Base-by-base conservation (phyloP, 2,329 filamentous ascomycete species). In the Diaporthe destruens region DNA sequence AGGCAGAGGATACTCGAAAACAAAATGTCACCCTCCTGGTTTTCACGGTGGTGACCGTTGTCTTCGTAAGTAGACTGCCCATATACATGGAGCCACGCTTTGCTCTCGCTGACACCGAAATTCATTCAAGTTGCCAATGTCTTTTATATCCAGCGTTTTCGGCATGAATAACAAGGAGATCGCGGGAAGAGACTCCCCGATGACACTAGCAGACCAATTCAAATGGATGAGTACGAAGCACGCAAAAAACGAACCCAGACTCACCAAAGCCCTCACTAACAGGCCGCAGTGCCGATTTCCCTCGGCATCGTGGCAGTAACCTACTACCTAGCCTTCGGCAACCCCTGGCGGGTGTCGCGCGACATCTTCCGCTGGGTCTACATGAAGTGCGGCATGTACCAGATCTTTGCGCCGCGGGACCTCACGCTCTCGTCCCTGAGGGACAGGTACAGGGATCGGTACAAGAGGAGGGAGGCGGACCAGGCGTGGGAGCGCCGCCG, bases 1-100 rank as follows among this genome's bases (percentile, higher is more conserved):
- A 84, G 47, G 81, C 80, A 0, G 80, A 83, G 0, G 81, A 85
- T 61, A 82, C 80, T 0, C 80, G 83, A 7, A 80, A 79, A 11
- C 84, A 87, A 72, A 83, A 84, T 1, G 79, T 81, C 0, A 81
- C 84, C 1, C 83, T 87, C 66, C 84, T 87, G 80, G 77, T 84
- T 2, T 86, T 87, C 70, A 86, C 85, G 0, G 74, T 86, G 2
- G 82, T 86, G 0, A 86, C 85, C 0, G 85, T 86, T 53, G 75
- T 86, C 34, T 86, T 87, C 69, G 84, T 85, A 74, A 76, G 83
- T 75, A 3, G 0, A 9, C 2, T 1, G 11, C 16, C 16, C n/a
- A 0, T 5, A 29, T 29, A 2, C 7, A 4, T 20, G 3, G 6
- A 16, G 36, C 25, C 34, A 5, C 20, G 7, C 2, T 18, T 16